phyloP scores from a whole-genome alignment of 345 rosid genomes.

The Noccaea caerulescens region DNA sequence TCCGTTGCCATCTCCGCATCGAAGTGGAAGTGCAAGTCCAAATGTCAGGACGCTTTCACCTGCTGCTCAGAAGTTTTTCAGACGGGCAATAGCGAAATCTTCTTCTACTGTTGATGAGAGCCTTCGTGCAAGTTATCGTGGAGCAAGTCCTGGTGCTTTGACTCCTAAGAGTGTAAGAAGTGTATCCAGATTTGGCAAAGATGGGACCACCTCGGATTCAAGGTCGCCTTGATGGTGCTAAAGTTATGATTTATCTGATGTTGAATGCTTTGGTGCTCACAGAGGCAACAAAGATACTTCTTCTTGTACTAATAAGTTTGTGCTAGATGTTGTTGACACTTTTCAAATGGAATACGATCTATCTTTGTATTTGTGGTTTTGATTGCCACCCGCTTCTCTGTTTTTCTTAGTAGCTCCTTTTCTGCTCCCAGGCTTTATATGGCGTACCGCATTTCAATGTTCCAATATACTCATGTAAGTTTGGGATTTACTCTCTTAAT shows the following conservation, averaged over 20 bases:
- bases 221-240: constrained; percentile 73
- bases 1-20: constrained; percentile 83
- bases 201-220: constrained; percentile 59
- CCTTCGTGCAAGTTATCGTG: constrained; percentile 92
- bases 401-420: neutral
- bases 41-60: constrained; percentile 77
- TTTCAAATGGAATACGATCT: constrained; percentile 7
- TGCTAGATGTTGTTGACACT: constrained; percentile 15
- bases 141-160: constrained; percentile 61
- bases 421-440: constrained; percentile 1
- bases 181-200: constrained; percentile 79
- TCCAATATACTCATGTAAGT: constrained; percentile 23
- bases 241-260: constrained; percentile 43
- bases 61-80: constrained; percentile 95
- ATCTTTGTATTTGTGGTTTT: constrained; percentile 4
- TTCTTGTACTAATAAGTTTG: constrained; percentile 28
- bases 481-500: constrained; percentile 46
- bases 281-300: constrained; percentile 25
- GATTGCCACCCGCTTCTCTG: neutral
- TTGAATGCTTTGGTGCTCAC: constrained; percentile 20
- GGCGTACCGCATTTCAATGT: neutral
- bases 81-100: constrained; percentile 80
- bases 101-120: constrained; percentile 90
- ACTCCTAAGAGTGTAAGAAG: constrained; percentile 86
- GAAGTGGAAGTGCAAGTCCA: constrained; percentile 98